phyloP scores from a whole-genome alignment of 2,329 filamentous ascomycete species.

The Sarocladium oryzae region DNA sequence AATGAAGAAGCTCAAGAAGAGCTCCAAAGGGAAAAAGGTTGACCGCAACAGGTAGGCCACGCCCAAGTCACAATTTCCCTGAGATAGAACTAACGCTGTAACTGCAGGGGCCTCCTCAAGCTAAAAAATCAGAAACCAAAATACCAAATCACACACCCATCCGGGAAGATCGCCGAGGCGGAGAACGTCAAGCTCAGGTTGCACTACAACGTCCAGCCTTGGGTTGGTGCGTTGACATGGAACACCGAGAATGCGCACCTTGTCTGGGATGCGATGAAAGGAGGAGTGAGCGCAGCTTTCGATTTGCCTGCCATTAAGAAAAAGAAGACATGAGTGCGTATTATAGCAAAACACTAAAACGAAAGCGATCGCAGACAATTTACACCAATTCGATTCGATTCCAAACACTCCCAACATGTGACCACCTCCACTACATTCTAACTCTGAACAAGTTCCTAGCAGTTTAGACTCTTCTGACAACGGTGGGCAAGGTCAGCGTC shows the following conservation, averaged over 20 bases:
- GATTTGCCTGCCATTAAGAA: slow-evolving; percentile 59
- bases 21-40: slow-evolving; percentile 52
- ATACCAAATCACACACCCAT: slow-evolving; percentile 92
- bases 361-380: background rate
- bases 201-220: slow-evolving; percentile 96
- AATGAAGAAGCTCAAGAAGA: slow-evolving; percentile 56
- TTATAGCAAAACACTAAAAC: slow-evolving; percentile 1
- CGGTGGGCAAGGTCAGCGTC: too few relatives aligned
- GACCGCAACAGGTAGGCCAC: slow-evolving; percentile 46
- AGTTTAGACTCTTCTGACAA: too few relatives aligned
- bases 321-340: slow-evolving; percentile 20
- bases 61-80: slow-evolving; percentile 11
- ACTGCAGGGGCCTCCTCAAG: slow-evolving; percentile 59
- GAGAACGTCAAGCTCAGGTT: slow-evolving; percentile 71
- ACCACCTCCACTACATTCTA: too few relatives aligned
- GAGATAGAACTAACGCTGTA: slow-evolving; percentile 3
- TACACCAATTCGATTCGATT: too few relatives aligned
- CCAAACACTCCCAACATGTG: too few relatives aligned
- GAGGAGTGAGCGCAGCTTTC: slow-evolving; percentile 60
- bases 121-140: slow-evolving; percentile 86
- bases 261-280: slow-evolving; percentile 58
- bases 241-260: slow-evolving; percentile 49
- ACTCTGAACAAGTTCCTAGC: too few relatives aligned
- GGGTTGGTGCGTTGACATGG: slow-evolving; percentile 88
- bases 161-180: slow-evolving; percentile 67